Evolutionary conservation across 306 rosid species (phyloP), one percentile per base, ranked within the genome.

Genomic region (Vigna trinervia): DNA sequence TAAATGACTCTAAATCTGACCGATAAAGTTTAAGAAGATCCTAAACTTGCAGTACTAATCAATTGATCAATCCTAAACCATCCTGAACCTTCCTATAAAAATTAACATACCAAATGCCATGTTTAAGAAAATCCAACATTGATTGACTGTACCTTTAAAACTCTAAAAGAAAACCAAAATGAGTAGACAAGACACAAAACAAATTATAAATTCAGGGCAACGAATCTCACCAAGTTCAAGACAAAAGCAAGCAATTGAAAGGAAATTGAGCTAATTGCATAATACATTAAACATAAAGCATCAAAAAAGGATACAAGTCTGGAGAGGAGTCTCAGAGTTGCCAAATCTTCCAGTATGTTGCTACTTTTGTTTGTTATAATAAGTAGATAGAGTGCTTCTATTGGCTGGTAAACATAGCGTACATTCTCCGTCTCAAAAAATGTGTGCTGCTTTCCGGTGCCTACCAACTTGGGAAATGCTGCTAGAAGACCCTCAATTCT

Each of bases 401-500:
- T 95, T 48, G 98, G 98, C 84, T 94, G 98, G 85, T 89, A 94
- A 81, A 94, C 94, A 84, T 94, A 94, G 62, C 97, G 98, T 50
- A 92, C 97, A 13, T 92, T 89, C 72, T 94, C 97, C 0, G 96
- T 92, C 89, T 94, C 98, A 19, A 94, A 80, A 84, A 90, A 90
- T 5, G 98, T 94, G 80, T 94, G 98, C 32, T 94, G 97, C 75
- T 94, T 90, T 43, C 97, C 97, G 5, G 93, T 94, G 78, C 97
- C 98, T 15, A 94, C 83, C 86, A 94, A 84, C 87, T 94, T 94
- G 50, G 98, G 98, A 81, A 90, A 94, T 71, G 98, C 97, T 1
- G 96, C 93, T 78, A 94, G 89, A 81, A 94, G 98, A 23, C 98
- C 97, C 84, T 94, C 98, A 46, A 92, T 92, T 88, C 98, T 88